Evolutionary conservation across 2,329 filamentous ascomycete genomes (phyloP).

Genomic region (Botrytis deweyae): DNA sequence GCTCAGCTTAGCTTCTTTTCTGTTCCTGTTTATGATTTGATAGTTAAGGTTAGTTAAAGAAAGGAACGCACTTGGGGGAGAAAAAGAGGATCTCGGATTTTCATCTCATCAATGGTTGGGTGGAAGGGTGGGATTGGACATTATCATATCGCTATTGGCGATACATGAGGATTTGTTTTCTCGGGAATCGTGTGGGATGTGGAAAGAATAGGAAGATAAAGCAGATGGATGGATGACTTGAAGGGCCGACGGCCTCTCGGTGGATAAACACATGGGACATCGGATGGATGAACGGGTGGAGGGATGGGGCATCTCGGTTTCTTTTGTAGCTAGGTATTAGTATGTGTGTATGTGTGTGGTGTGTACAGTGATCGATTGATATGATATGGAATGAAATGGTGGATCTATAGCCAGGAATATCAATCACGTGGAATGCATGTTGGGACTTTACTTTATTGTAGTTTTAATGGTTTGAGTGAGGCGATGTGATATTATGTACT

Average conservation of each 20-base stretch:
- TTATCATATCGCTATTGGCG: not conserved
- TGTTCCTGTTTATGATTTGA: conserved; percentile 14
- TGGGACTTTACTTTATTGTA: not conserved
- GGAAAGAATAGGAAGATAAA: not conserved
- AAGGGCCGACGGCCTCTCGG: not conserved
- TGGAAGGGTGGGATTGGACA: not conserved
- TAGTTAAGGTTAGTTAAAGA: conserved; percentile 7
- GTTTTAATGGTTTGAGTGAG: not conserved
- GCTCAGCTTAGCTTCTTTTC: not conserved
- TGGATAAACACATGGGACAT: not conserved
- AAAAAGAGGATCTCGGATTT: not conserved
- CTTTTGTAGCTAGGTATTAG: not conserved
- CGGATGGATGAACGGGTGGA: not conserved
- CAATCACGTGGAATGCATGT: not conserved
- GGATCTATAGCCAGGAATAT: not conserved
- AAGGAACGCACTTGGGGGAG: not conserved
- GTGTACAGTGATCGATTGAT: not conserved
- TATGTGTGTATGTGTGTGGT: not conserved
- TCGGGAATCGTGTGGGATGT: not conserved
- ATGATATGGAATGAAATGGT: not conserved
- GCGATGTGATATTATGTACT: no score
- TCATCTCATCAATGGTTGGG: not conserved
- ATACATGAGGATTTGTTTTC: conserved; percentile 1
- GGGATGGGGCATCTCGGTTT: not conserved
- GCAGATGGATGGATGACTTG: not conserved